Evolutionary conservation across 495 filamentous ascomycete species (phyloP), one percentile per base, ranked within the genome.

Genomic region (Penicillium malachiteum): DNA sequence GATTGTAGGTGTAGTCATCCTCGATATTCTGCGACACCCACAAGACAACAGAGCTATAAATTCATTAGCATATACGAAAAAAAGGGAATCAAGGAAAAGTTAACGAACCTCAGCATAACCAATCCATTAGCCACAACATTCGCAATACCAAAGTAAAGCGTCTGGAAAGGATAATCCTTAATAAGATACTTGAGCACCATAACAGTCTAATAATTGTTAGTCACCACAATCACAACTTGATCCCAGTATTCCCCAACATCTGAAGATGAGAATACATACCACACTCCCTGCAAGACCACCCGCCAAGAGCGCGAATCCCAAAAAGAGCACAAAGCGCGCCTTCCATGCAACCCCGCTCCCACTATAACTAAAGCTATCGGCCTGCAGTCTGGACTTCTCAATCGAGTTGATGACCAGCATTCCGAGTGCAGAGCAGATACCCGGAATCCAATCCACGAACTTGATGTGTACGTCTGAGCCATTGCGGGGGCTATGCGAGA

Each of bases 351-450:
- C 92, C 1, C 91, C 89, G 34, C 77, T 83, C 0, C 95, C 92
- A 32, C 81, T 86, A 69, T 98, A 97, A 62, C 82, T 87, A 73
- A 89, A 97, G 61, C 79, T 87, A 71, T 97, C 94, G 41, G 87
- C 88, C 54, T 85, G 87, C 63, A 99, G 76, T 16, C 92, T 80
- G 11, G 86, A 82, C 79, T 97, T 97, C 70, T 99, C 95, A 61
- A 99, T 96, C 53, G 85, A 90, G 79, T 97, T 99, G 83, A 99
- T 97, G 56, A 97, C 91, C 7, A 97, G 87, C 95, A 97, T 97
- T 44, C 95, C 95, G 17, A 97, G 82, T 47, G 85, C 81, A 43
- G 84, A 89, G 79, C 96, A 99, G 78, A 99, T 96, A 52, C 91
- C 86, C 17, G 95, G 95, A 60, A 99, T 90, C 95, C 95, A 99